Evolutionary conservation across 2,329 filamentous ascomycete species (phyloP).

Genomic region (Hypoxylon rubiginosum): DNA sequence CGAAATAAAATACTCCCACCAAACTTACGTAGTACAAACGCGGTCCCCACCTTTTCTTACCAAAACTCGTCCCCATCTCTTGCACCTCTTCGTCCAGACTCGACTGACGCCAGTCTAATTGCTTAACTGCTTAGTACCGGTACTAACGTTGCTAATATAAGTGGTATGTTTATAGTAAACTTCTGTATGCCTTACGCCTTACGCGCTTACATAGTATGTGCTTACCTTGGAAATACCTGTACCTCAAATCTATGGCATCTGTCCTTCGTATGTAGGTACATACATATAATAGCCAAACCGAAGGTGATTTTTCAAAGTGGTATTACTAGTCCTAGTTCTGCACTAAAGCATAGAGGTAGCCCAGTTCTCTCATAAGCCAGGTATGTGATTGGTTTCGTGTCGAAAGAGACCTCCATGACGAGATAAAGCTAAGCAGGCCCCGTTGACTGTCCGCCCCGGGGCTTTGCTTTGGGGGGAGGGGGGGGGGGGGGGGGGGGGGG

Average conservation of each 20-base stretch:
- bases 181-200: not conserved
- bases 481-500: slow-evolving; percentile 29
- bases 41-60: slow-evolving; percentile 10
- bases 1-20: slow-evolving; percentile 27
- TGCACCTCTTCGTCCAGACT: slow-evolving; percentile 22
- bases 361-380: slow-evolving; percentile 23
- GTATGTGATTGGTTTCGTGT: slow-evolving; percentile 39
- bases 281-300: slow-evolving; percentile 19
- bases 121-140: slow-evolving; percentile 34
- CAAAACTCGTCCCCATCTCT: slow-evolving; percentile 16
- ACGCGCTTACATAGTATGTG: not conserved
- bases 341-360: slow-evolving; percentile 39
- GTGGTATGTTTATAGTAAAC: slow-evolving; percentile 4
- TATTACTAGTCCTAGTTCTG: slow-evolving; percentile 43
- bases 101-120: slow-evolving; percentile 16
- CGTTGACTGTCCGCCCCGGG: slow-evolving; percentile 12
- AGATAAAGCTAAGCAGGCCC: slow-evolving; percentile 43
- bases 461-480: slow-evolving; percentile 19
- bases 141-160: slow-evolving; percentile 4
- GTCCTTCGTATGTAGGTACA: slow-evolving; percentile 8
- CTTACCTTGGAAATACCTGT: not conserved
- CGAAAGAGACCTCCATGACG: slow-evolving; percentile 38
- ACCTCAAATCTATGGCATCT: not conserved
- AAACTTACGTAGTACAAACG: slow-evolving; percentile 22
- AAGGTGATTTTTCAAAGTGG: slow-evolving; percentile 36